Evolutionary conservation across 164 flowering plant species (phyloP).

Genomic region (Stephania yunnanensis): DNA sequence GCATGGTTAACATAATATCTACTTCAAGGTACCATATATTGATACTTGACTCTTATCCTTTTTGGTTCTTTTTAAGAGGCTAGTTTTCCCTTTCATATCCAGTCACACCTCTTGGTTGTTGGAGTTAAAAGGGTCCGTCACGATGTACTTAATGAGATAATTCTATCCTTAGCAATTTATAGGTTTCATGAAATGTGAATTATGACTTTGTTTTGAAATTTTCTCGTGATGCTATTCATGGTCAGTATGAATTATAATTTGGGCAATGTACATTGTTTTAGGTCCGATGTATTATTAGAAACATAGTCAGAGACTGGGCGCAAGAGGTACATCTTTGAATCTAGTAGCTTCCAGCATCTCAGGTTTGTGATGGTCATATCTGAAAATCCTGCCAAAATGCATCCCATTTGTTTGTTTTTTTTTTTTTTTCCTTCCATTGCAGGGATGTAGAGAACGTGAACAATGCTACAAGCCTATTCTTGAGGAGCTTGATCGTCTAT

Average conservation of each 20-base stretch:
- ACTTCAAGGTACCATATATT: neutral
- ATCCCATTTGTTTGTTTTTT: neutral
- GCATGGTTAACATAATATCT: neutral
- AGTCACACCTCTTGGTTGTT: neutral
- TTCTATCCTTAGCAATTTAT: neutral
- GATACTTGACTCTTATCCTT: neutral
- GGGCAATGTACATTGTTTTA: slow-evolving; percentile 18
- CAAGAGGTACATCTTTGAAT: slow-evolving; percentile 55
- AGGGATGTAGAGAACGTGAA: slow-evolving; percentile 90
- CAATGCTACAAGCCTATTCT: slow-evolving; percentile 94
- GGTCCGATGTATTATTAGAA: slow-evolving; percentile 95
- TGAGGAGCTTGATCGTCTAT: slow-evolving; percentile 73
- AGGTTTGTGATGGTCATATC: neutral
- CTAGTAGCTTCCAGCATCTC: neutral
- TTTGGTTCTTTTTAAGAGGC: neutral
- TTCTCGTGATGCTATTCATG: neutral
- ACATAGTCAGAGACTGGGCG: slow-evolving; percentile 96
- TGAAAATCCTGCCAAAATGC: neutral
- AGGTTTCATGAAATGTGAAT: neutral
- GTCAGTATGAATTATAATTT: neutral
- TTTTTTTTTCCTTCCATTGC: slow-evolving; percentile 3
- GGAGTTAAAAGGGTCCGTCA: neutral
- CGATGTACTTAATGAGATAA: neutral
- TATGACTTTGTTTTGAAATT: neutral
- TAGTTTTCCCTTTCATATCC: neutral